Percentiles rank a stretch among this genome's conserved stretches.
Conservation (phyloP, 2,329 filamentous ascomycete genomes). For the Ceratocystis harringtonii region DNA sequence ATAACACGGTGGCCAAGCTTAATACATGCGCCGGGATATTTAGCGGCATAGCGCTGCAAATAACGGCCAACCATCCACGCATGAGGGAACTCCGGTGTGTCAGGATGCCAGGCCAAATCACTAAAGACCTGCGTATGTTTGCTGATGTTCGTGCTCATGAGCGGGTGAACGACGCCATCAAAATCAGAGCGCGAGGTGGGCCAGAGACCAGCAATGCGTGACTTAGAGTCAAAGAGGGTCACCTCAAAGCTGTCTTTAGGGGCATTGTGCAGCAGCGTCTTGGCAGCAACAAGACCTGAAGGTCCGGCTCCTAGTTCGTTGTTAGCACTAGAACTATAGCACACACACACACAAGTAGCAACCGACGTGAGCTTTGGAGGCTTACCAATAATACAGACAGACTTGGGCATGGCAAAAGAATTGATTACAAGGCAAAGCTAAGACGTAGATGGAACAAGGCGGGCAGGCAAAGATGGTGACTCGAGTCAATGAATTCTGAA, state of each 20-base stretch:
- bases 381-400: constrained; percentile 30
- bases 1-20: constrained; percentile 36
- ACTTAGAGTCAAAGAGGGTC: constrained; percentile 52
- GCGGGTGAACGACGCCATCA: constrained; percentile 44
- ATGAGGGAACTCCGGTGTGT: constrained; percentile 50
- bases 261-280: constrained; percentile 51
- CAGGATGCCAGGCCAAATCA: constrained; percentile 54
- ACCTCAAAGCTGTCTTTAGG: constrained; percentile 45
- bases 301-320: constrained; percentile 45
- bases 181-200: constrained; percentile 36
- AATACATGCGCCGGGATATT: constrained; percentile 35
- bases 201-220: constrained; percentile 66
- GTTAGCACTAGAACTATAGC: constrained; percentile 1
- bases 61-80: constrained; percentile 67
- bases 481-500: background rate
- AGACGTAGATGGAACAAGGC: background rate
- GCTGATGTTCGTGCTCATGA: constrained; percentile 62
- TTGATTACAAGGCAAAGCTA: background rate
- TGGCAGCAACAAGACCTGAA: constrained; percentile 54
- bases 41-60: constrained; percentile 46
- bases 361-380: background rate
- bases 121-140: constrained; percentile 59
- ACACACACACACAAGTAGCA: background rate
- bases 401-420: constrained; percentile 25
- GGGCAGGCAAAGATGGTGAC: background rate